Percentiles rank a stretch among this genome's conserved stretches.
phyloP scores from a whole-genome alignment of 1,139 yeast genomes.

The Maudiozyma humilis region DNA sequence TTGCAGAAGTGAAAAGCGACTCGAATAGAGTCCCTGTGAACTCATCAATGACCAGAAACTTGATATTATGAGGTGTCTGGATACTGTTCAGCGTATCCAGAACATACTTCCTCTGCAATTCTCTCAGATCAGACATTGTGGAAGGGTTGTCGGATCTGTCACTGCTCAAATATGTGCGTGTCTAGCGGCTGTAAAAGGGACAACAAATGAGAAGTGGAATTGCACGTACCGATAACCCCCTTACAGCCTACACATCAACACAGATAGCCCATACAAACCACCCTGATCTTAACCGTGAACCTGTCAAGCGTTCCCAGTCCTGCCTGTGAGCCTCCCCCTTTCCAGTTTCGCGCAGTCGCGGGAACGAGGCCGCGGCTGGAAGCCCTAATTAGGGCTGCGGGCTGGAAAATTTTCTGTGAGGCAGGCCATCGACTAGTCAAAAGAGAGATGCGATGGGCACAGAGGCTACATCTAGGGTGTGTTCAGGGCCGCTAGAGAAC shows the following conservation, averaged over 20 bases:
- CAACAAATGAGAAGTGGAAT: too few species aligned
- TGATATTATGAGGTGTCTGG: conserved; percentile 30
- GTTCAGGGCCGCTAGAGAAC: background rate
- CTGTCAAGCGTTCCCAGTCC: background rate
- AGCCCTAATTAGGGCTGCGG: background rate
- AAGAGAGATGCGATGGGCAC: background rate
- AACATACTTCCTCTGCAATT: conserved; percentile 26
- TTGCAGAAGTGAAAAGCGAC: conserved; percentile 30
- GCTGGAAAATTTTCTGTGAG: background rate
- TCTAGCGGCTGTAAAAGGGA: too few species aligned
- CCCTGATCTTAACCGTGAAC: too few species aligned
- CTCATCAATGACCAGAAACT: conserved; percentile 39
- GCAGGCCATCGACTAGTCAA: background rate
- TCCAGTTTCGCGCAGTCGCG: too few species aligned
- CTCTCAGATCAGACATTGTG: conserved; percentile 28
- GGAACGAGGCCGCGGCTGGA: background rate
- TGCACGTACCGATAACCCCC: too few species aligned
- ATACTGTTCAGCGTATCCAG: conserved; percentile 22
- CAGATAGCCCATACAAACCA: too few species aligned
- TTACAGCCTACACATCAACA: too few species aligned
- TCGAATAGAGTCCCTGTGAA: conserved; percentile 33
- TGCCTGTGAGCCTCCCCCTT: background rate
- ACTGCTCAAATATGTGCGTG: too few species aligned
- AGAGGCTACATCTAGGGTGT: too few species aligned
- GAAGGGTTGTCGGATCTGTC: background rate